phyloP scores from a whole-genome alignment of 306 rosid genomes.

The Pyrus pyrifolia region DNA sequence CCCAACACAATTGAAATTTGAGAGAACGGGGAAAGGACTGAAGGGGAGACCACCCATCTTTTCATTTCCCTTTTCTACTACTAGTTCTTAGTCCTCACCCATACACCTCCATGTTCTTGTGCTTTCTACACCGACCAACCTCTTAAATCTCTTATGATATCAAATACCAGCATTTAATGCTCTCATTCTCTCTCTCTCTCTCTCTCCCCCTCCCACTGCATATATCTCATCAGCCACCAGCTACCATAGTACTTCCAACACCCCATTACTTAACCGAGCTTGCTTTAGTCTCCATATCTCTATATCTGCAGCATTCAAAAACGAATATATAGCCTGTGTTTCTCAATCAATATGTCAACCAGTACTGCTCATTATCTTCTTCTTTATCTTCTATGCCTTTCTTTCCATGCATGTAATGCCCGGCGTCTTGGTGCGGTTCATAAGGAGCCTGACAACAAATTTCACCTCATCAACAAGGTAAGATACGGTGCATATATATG shows the following conservation, averaged over 20 bases:
- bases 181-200: conserved; percentile 11
- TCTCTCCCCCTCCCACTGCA: conserved; percentile 6
- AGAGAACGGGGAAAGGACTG: conserved; percentile 28
- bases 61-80: conserved; percentile 29
- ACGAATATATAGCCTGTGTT: not conserved
- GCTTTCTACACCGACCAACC: conserved; percentile 15
- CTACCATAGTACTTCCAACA: not conserved
- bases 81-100: conserved; percentile 32
- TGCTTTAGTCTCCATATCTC: not conserved
- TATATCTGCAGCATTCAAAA: not conserved
- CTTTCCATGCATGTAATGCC: conserved; percentile 61
- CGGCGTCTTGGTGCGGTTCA: conserved; percentile 16
- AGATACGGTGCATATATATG: not conserved
- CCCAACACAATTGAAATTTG: conserved; percentile 34
- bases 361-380: conserved; percentile 15
- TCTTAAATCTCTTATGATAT: conserved; percentile 23
- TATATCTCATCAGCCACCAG: conserved; percentile 1
- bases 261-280: not conserved
- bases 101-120: conserved; percentile 54
- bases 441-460: conserved; percentile 19
- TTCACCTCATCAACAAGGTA: conserved; percentile 31
- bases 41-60: conserved; percentile 34
- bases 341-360: conserved; percentile 36
- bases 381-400: conserved; percentile 46
- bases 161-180: conserved; percentile 48